phyloP scores from a whole-genome alignment of 2,329 filamentous ascomycete genomes.

The Fusarium continuum region DNA sequence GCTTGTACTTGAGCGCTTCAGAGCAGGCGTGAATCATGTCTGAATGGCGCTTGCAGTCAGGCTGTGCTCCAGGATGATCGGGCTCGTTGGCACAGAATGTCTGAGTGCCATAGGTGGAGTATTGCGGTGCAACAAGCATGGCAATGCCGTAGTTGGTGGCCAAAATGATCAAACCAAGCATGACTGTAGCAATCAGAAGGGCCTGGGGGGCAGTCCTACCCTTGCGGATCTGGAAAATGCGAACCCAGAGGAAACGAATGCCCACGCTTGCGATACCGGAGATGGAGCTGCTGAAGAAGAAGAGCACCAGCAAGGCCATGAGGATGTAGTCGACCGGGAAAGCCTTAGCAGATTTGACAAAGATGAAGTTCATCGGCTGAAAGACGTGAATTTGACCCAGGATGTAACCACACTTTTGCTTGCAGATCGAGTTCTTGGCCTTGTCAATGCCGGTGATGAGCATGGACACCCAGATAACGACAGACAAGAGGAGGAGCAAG shows the following conservation, averaged over 20 bases:
- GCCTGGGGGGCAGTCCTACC: slow-evolving; percentile 92
- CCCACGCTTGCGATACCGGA: slow-evolving; percentile 86
- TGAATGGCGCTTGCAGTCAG: slow-evolving; percentile 77
- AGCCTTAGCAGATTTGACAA: slow-evolving; percentile 77
- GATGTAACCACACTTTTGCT: slow-evolving; percentile 89
- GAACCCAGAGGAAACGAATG: slow-evolving; percentile 96
- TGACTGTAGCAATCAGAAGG: slow-evolving; percentile 86
- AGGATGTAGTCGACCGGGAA: slow-evolving; percentile 95
- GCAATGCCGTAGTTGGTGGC: slow-evolving; percentile 93
- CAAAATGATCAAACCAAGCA: slow-evolving; percentile 88
- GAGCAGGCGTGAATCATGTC: slow-evolving; percentile 84
- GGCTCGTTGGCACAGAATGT: slow-evolving; percentile 86
- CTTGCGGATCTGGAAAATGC: slow-evolving; percentile 88
- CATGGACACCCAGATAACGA: slow-evolving; percentile 90
- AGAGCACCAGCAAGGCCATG: slow-evolving; percentile 82
- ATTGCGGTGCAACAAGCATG: slow-evolving; percentile 95
- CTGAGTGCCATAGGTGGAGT: slow-evolving; percentile 92
- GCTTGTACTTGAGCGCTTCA: slow-evolving; percentile 74
- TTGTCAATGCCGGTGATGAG: slow-evolving; percentile 96
- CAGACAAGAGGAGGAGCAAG: slow-evolving; percentile 75
- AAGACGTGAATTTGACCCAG: slow-evolving; percentile 88
- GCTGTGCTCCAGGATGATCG: slow-evolving; percentile 68
- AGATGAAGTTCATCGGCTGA: slow-evolving; percentile 91
- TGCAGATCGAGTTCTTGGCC: slow-evolving; percentile 93
- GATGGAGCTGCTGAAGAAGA: slow-evolving; percentile 90